Conservation (phyloP, 306 rosid genomes). For the Echinosophora koreensis region DNA sequence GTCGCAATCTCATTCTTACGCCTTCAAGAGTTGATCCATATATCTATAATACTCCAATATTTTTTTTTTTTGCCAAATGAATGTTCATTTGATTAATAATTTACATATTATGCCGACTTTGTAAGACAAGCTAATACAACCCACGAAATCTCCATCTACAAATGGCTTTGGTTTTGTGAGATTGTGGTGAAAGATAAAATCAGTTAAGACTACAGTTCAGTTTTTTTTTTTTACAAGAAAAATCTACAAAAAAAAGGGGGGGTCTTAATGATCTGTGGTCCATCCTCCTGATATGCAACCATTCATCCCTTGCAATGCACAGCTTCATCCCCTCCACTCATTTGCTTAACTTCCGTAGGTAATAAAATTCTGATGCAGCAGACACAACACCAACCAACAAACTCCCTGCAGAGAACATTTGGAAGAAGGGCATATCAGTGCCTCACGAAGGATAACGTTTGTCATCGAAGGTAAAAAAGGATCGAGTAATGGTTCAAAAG, state of each 20-base stretch:
- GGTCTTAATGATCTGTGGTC: no score
- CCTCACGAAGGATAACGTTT: neutral
- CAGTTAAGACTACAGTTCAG: neutral
- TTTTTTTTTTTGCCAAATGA: neutral
- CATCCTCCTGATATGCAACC: conserved; percentile 46
- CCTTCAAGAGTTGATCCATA: neutral
- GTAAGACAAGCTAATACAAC: neutral
- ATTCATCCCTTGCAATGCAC: conserved; percentile 66
- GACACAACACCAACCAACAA: conserved; percentile 75
- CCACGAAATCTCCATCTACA: neutral
- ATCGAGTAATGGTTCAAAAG: neutral
- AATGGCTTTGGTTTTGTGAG: neutral
- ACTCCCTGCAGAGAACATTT: conserved; percentile 66
- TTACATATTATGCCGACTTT: neutral
- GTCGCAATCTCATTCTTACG: neutral
- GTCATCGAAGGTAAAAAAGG: neutral
- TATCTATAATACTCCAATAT: neutral
- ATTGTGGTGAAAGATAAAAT: neutral
- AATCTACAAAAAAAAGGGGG: no score
- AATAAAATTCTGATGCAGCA: conserved; percentile 80
- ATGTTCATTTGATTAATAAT: neutral
- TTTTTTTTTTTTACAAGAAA: no score
- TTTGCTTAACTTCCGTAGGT: conserved; percentile 80
- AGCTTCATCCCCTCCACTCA: conserved; percentile 89
- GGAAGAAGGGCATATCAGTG: neutral